Conservation (phyloP, 495 filamentous ascomycete species). For the Oidiodendron maius region DNA sequence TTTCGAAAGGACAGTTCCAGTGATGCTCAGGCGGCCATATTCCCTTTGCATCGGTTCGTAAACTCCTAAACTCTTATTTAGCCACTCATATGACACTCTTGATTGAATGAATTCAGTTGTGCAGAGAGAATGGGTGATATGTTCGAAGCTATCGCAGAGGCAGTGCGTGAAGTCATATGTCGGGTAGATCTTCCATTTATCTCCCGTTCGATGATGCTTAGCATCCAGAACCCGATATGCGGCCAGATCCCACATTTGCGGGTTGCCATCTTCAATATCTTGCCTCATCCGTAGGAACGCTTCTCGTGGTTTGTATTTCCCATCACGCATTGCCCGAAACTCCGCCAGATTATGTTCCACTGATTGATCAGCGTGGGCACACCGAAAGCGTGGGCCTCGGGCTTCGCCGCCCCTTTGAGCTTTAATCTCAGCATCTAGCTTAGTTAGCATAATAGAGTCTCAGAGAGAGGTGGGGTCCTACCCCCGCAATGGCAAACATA, state of each 20-base stretch:
- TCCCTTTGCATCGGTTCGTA: slow-evolving; percentile 82
- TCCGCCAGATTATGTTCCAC: slow-evolving; percentile 72
- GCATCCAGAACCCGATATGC: slow-evolving; percentile 60
- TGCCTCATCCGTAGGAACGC: slow-evolving; percentile 93
- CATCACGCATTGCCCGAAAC: slow-evolving; percentile 87
- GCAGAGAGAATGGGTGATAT: slow-evolving; percentile 75
- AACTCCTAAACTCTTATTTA: slow-evolving; percentile 60
- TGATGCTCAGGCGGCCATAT: slow-evolving; percentile 68
- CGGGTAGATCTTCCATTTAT: slow-evolving; percentile 73
- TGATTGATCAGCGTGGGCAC: slow-evolving; percentile 67
- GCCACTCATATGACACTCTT: slow-evolving; percentile 74
- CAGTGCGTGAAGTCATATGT: slow-evolving; percentile 83
- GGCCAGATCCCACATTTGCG: slow-evolving; percentile 56
- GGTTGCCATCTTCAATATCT: slow-evolving; percentile 44
- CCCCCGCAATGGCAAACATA: slow-evolving; percentile 58
- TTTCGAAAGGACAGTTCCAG: slow-evolving; percentile 74
- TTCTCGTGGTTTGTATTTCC: slow-evolving; percentile 80
- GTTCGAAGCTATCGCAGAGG: slow-evolving; percentile 75
- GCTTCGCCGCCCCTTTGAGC: slow-evolving; percentile 64
- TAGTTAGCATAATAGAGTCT: background rate
- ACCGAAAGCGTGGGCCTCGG: slow-evolving; percentile 64
- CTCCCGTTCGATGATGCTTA: slow-evolving; percentile 55
- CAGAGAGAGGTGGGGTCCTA: slow-evolving; percentile 1
- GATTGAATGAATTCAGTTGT: slow-evolving; percentile 74
- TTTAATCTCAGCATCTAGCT: slow-evolving; percentile 63